Evolutionary conservation across 768 basidiomycete genomes (phyloP).

Genomic region (Russula emetica): DNA sequence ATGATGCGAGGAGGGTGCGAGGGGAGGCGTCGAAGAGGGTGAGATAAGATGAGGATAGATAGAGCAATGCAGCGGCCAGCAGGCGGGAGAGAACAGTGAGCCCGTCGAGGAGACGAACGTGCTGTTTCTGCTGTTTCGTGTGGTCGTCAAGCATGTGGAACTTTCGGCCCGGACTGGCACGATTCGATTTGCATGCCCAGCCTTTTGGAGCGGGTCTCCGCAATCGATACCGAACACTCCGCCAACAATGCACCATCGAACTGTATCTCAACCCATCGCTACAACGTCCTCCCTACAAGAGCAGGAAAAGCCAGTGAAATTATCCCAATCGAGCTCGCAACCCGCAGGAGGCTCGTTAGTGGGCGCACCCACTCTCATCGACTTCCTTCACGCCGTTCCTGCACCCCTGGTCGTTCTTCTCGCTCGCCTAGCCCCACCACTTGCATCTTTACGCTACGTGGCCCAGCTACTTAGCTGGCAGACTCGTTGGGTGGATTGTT

Average conservation of each 20-base stretch:
- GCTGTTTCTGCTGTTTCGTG: conserved; percentile 4
- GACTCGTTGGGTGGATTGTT: conserved; percentile 53
- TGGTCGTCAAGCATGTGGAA: neutral
- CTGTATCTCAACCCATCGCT: conserved; percentile 14
- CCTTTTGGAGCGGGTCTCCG: neutral
- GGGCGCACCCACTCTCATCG: conserved; percentile 30
- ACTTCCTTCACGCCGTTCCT: conserved; percentile 59
- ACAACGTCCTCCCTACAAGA: neutral
- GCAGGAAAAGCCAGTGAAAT: neutral
- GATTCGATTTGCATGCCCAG: neutral
- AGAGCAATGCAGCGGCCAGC: conserved; percentile 2
- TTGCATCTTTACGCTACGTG: conserved; percentile 42
- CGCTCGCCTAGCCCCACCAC: conserved; percentile 54
- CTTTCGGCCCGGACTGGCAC: neutral
- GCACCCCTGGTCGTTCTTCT: conserved; percentile 57
- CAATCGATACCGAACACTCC: neutral
- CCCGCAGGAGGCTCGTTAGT: conserved; percentile 12
- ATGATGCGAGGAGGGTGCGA: conserved; percentile 3
- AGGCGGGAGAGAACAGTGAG: conserved; percentile 23
- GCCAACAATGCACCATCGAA: neutral
- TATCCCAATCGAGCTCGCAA: neutral
- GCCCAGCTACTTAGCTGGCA: conserved; percentile 58
- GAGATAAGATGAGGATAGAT: conserved; percentile 16
- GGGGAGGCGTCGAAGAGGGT: conserved; percentile 27
- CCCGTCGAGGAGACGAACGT: conserved; percentile 20